Evolutionary conservation across 306 rosid genomes (phyloP).

Genomic region (Prunus kanzakura): DNA sequence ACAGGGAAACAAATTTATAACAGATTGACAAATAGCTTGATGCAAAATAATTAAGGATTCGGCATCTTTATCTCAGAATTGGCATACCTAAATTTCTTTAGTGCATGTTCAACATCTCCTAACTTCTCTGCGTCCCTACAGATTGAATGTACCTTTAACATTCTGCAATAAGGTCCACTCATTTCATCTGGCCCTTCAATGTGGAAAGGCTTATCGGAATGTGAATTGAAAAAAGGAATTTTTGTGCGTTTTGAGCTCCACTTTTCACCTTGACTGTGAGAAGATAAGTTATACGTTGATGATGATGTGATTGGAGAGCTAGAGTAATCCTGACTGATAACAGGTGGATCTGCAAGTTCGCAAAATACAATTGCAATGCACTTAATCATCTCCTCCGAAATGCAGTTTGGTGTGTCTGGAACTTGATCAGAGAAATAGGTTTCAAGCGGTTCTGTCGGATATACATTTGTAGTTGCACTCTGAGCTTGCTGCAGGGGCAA

Average conservation of each 20-base stretch:
- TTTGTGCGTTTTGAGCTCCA: slow-evolving; percentile 52
- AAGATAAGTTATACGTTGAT: slow-evolving; percentile 45
- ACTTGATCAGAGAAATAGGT: slow-evolving; percentile 35
- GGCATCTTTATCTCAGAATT: slow-evolving; percentile 5
- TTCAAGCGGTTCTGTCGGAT: slow-evolving; percentile 56
- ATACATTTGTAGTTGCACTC: slow-evolving; percentile 41
- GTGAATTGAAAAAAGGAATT: slow-evolving; percentile 49
- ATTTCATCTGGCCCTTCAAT: slow-evolving; percentile 52
- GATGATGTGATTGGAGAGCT: slow-evolving; percentile 55
- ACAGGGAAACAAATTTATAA: background rate
- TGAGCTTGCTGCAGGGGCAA: slow-evolving; percentile 56
- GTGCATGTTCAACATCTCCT: slow-evolving; percentile 60
- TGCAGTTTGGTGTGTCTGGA: slow-evolving; percentile 72
- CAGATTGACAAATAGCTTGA: slow-evolving; percentile 6
- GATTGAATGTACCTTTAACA: slow-evolving; percentile 68
- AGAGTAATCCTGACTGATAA: slow-evolving; percentile 39
- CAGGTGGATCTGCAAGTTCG: slow-evolving; percentile 73
- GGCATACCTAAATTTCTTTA: slow-evolving; percentile 69
- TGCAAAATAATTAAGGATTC: background rate
- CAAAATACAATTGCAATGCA: slow-evolving; percentile 73
- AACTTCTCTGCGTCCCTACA: slow-evolving; percentile 58
- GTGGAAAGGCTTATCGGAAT: slow-evolving; percentile 52
- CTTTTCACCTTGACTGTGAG: slow-evolving; percentile 46
- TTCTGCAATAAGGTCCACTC: slow-evolving; percentile 62
- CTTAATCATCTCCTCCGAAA: slow-evolving; percentile 87